Base-by-base conservation (phyloP, 1,284 basidiomycete genomes). In the Veloporphyrellus conicus region DNA sequence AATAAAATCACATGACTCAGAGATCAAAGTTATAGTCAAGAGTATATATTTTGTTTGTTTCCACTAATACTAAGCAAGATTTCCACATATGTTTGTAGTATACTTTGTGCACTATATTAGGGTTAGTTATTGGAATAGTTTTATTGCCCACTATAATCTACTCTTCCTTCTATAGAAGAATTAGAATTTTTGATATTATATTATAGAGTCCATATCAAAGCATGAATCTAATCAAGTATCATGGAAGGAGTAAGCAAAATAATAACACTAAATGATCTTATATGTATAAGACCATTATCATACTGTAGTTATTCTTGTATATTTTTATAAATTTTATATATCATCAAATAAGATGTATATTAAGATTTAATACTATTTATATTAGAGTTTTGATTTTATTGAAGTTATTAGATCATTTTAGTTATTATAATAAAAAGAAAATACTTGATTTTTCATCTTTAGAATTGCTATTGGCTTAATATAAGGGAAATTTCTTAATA, bases 401-500 rank as follows among this genome's bases (percentile, higher is more conserved):
- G n/a, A n/a, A n/a, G n/a, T n/a, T n/a, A n/a, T n/a, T n/a, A n/a
- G n/a, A n/a, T n/a, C n/a, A n/a, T n/a, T n/a, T n/a, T n/a, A n/a
- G n/a, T n/a, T n/a, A 11, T 9, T 28, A 12, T 10, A 11, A 12
- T 11, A 29, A 37, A 44, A 29, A 44, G n/a, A 1, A 20, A 33
- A 45, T 29, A 49, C 48, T 16, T 45, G 32, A 46, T 15, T 35
- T 32, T 28, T 49, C 38, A 18, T 44, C 37, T 5, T 16, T 25
- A 29, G 40, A 41, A 15, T 43, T 6, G 10, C 29, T 18, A 28
- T 46, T 28, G 15, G 19, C 20, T 27, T 41, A 23, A 28, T 29
- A 5, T 1, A 14, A 35, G 16, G 46, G 52, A 3, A 49, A 32
- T 18, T 53, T 58, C 38, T 56, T 35, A 22, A 58, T 49, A 16